Conservation (phyloP, 2,329 filamentous ascomycete species). For the Alternaria sp. region DNA sequence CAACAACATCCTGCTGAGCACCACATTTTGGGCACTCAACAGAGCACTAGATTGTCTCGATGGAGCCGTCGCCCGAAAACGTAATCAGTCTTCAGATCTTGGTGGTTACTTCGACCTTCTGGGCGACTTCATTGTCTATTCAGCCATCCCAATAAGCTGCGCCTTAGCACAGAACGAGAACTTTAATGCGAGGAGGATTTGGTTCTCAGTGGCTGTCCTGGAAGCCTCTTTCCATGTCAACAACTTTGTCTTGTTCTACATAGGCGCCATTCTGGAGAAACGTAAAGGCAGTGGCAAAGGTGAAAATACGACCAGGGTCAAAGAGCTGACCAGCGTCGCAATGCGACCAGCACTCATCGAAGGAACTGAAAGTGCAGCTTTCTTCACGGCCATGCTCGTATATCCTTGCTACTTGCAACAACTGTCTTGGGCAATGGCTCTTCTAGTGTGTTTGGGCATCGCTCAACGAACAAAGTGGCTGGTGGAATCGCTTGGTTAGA, state of each 20-base stretch:
- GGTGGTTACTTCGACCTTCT: conserved; percentile 4
- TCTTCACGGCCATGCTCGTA: conserved; percentile 2
- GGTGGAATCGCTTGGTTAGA: neutral
- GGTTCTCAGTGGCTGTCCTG: neutral
- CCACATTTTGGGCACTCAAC: neutral
- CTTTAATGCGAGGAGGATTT: neutral
- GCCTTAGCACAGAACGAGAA: neutral
- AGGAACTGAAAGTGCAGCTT: conserved; percentile 5
- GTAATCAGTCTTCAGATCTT: conserved; percentile 1
- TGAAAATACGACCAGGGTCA: neutral
- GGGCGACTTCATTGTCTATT: conserved; percentile 4
- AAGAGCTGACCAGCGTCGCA: conserved; percentile 1
- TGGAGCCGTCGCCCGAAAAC: conserved; percentile 1
- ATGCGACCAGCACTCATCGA: conserved; percentile 4
- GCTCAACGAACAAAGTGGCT: conserved; percentile 1
- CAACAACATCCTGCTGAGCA: neutral
- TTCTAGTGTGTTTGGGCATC: conserved; percentile 1
- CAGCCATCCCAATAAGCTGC: neutral
- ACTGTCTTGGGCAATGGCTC: conserved; percentile 2
- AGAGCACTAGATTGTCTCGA: conserved; percentile 4
- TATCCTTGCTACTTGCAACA: neutral
- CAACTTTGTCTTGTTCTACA: conserved; percentile 5
- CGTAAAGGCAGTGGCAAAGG: neutral
- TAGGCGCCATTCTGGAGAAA: conserved; percentile 4
- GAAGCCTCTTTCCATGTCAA: conserved; percentile 2